Base-by-base conservation (phyloP, 345 rosid genomes). In the Populus tremula region DNA sequence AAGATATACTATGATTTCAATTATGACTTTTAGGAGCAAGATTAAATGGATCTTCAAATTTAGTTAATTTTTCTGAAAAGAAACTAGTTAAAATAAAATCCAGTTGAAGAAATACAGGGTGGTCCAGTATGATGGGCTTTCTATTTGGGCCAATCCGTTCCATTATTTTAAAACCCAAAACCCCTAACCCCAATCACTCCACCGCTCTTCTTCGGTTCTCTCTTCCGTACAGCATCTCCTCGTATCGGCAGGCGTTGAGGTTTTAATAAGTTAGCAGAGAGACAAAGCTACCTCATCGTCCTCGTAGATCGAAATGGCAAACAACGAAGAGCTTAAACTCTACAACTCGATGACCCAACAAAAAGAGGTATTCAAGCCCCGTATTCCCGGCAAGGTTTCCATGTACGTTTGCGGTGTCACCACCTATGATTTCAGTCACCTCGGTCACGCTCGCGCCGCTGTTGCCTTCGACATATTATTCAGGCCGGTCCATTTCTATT, bases 391-490 rank as follows among this genome's bases (percentile, higher is more conserved):
- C 0, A 91, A 89, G 73, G 90, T 93, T 59, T 77, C 90, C 80
- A 87, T 95, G 88, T 95, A 95, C 41, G 96, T 95, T 74, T 95
- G 99, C 43, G 96, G 99, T 9, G 90, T 93, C 67, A 93, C 99
- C 2, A 88, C 99, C 39, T 95, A 93, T 76, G 96, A 91, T 76
- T 84, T 85, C 87, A 93, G 99, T 85, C 99, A 91, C 82, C 84
- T 95, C 43, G 98, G 94, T 47, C 99, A 92, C 73, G 99, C 93
- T 56, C 94, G 98, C 36, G 96, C 98, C 41, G 98, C 96, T 31
- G 90, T 93, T 59, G 76, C 90, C 69, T 95, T 95, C 29, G 98
- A 95, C 75, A 82, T 95, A 18, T 91, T 93, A 43, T 91, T 83
- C 89, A 90, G 98, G 98, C 91, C 12, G 13, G 9, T n/a, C 43